Evolutionary conservation across 108 stramenopile species (phyloP).

Genomic region (Phaeodactylum tricornutum): DNA sequence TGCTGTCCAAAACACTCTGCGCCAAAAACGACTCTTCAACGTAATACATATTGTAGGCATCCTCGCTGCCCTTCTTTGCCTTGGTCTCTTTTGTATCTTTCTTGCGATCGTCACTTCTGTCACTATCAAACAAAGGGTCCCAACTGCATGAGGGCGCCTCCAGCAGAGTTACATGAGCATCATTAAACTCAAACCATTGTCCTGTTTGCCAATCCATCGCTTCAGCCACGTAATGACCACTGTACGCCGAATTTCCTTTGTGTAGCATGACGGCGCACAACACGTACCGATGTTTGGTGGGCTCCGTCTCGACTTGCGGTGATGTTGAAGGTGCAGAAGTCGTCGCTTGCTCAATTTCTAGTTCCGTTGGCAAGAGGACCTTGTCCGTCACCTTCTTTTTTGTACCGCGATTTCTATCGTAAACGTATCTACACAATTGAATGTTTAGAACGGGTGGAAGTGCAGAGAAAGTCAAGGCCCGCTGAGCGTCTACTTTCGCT

Average conservation of each 20-base stretch:
- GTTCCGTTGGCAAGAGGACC: constrained; percentile 41
- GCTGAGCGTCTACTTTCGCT: constrained; percentile 54
- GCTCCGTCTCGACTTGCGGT: background rate
- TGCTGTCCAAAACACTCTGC: constrained; percentile 6
- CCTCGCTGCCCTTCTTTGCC: constrained; percentile 27
- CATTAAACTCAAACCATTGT: constrained; percentile 80
- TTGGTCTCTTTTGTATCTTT: background rate
- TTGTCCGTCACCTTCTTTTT: constrained; percentile 69
- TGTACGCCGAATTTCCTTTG: constrained; percentile 69
- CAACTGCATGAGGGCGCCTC: constrained; percentile 48
- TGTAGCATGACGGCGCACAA: constrained; percentile 79
- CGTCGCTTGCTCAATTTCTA: constrained; percentile 23
- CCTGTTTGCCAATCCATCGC: constrained; percentile 82
- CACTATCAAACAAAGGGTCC: constrained; percentile 19
- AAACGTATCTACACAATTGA: constrained; percentile 77
- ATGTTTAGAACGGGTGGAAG: constrained; percentile 78
- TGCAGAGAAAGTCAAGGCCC: constrained; percentile 24
- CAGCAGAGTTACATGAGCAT: constrained; percentile 56
- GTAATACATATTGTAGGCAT: constrained; percentile 86
- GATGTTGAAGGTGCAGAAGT: too few species aligned
- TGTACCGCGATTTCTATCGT: constrained; percentile 38
- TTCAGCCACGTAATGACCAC: constrained; percentile 78
- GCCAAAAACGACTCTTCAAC: constrained; percentile 60
- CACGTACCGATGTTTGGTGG: constrained; percentile 19
- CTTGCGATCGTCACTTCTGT: constrained; percentile 3